These are phyloP conservation scores for Kazachstania psychrophila DNA, from an alignment of 805 yeast species.

Conservation along the genomic window DNA sequence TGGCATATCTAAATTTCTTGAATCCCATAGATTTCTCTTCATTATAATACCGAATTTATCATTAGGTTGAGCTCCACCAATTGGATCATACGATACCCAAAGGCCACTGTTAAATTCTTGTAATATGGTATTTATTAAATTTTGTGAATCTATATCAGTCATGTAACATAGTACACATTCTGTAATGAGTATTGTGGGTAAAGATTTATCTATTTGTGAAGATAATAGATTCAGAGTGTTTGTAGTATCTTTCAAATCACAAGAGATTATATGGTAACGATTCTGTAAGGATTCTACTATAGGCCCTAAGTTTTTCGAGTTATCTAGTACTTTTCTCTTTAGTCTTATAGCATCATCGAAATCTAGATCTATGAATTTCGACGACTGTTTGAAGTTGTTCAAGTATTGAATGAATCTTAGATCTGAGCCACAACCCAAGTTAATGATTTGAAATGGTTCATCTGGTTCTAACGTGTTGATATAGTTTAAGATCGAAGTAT, in stretches of 20 bases:
- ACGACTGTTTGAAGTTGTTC: slow-evolving; percentile 15
- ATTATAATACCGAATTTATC: slow-evolving; percentile 43
- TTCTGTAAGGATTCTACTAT: slow-evolving; percentile 8
- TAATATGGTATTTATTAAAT: slow-evolving; percentile 31
- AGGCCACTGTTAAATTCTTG: slow-evolving; percentile 16
- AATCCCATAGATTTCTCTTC: slow-evolving; percentile 39
- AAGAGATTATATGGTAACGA: slow-evolving; percentile 23
- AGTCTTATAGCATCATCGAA: slow-evolving; percentile 38
- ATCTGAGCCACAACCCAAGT: slow-evolving; percentile 65
- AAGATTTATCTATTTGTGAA: slow-evolving; percentile 6
- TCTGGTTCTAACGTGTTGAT: slow-evolving; percentile 12
- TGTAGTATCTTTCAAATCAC: slow-evolving; percentile 30
- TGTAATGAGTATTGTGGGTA: slow-evolving; percentile 45
- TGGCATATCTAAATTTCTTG: slow-evolving; percentile 41
- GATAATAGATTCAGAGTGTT: slow-evolving; percentile 15
- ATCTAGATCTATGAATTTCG: slow-evolving; percentile 41
- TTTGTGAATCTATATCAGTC: slow-evolving; percentile 34
- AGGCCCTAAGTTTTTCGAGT: slow-evolving; percentile 6
- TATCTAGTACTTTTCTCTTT: slow-evolving; percentile 28
- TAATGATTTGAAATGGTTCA: slow-evolving; percentile 41
- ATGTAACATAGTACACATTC: slow-evolving; percentile 53
- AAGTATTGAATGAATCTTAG: slow-evolving; percentile 40
- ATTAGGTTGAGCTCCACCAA: slow-evolving; percentile 38
- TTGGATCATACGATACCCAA: slow-evolving; percentile 48
- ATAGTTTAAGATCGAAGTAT: slow-evolving; percentile 38